These are phyloP conservation scores for Moesziomyces antarcticus DNA, from an alignment of 1,284 basidiomycete species.

Conservation along the genomic window DNA sequence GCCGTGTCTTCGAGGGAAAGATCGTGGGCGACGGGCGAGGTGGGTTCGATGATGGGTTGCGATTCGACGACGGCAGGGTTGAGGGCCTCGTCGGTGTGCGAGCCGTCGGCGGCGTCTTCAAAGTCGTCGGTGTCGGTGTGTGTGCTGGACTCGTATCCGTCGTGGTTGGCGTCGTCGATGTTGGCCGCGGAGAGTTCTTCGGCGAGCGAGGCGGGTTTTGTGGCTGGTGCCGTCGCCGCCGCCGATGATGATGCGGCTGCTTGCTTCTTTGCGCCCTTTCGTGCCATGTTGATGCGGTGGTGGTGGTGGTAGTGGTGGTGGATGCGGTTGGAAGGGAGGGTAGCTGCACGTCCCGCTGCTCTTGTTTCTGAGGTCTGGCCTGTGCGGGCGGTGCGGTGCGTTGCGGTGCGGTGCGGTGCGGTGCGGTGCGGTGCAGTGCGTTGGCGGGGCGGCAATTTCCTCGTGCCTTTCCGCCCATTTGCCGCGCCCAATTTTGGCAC, in stretches of 20 bases:
- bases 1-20: constrained; percentile 11
- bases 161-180: constrained; percentile 3
- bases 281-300: constrained; percentile 6
- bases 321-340: neutral
- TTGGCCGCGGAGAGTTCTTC: constrained; percentile 26
- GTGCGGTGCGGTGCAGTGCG: no score
- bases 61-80: constrained; percentile 15
- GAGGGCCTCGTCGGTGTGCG: constrained; percentile 19
- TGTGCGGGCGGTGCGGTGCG: no score
- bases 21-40: neutral
- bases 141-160: constrained; percentile 40
- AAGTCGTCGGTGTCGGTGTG: constrained; percentile 48
- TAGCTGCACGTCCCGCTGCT: no score
- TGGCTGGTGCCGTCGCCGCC: constrained; percentile 1
- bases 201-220: constrained; percentile 15
- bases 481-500: no score
- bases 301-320: neutral
- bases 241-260: constrained; percentile 1
- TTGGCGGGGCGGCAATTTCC: no score
- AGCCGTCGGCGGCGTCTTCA: constrained; percentile 45
- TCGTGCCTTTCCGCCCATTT: no score
- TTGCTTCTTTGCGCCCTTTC: constrained; percentile 17
- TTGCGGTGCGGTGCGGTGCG: no score
- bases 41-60: neutral
- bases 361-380: no score